phyloP scores from a whole-genome alignment of 2,329 filamentous ascomycete species.

The Verticillium albo-atrum region DNA sequence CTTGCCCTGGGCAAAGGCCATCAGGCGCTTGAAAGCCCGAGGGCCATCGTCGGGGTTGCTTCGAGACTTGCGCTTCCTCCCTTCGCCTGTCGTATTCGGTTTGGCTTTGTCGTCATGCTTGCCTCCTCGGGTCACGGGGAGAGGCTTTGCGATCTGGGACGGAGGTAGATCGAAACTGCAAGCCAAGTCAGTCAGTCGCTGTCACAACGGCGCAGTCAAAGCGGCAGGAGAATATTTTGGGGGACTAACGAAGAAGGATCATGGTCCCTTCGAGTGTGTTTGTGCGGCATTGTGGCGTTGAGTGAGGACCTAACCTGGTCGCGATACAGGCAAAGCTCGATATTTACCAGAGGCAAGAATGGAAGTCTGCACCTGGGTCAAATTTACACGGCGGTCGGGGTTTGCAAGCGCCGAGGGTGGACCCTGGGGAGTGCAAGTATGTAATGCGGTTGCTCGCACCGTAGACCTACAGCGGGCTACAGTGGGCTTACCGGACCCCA shows the following conservation, averaged over 20 bases:
- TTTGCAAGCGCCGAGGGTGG: neutral
- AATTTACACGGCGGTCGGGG: neutral
- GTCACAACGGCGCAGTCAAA: neutral
- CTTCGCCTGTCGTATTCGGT: conserved; percentile 20
- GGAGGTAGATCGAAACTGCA: conserved; percentile 46
- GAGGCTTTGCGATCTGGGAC: conserved; percentile 42
- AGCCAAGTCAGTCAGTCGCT: neutral
- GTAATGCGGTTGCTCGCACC: too few species aligned
- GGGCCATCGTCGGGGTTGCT: conserved; percentile 71
- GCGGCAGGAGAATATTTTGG: neutral
- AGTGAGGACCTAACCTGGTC: neutral
- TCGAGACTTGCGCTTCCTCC: conserved; percentile 41
- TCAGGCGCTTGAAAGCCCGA: conserved; percentile 79
- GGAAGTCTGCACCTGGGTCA: neutral
- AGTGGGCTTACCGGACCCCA: too few species aligned
- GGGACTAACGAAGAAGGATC: conserved; percentile 48
- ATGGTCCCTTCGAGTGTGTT: conserved; percentile 67
- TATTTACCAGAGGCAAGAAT: neutral
- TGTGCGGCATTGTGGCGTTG: conserved; percentile 69
- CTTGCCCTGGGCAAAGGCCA: conserved; percentile 67
- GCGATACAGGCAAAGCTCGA: neutral
- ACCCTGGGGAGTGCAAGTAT: neutral
- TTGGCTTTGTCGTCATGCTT: conserved; percentile 21
- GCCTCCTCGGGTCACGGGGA: conserved; percentile 38
- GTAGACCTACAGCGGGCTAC: too few species aligned